Conservation (phyloP, 306 rosid species). For the Vigna hirtella region DNA sequence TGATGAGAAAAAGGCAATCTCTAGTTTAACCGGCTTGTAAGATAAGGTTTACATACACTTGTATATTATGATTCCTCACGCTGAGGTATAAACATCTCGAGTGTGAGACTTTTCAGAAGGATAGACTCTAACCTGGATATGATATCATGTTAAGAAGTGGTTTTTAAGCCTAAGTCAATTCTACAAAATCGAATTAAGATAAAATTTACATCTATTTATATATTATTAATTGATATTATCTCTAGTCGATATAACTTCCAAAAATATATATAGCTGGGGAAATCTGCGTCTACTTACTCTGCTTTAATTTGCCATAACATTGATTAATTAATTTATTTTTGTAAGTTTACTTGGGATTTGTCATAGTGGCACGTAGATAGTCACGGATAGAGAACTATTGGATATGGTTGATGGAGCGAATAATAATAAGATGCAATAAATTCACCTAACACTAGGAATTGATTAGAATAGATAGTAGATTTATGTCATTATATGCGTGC, state of each 20-base stretch:
- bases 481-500: conserved; percentile 40
- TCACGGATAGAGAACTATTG: conserved; percentile 13
- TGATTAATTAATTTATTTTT: not conserved
- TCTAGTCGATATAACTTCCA: no score
- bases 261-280: not conserved
- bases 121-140: no score
- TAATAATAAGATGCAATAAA: conserved; percentile 38
- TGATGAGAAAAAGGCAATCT: conserved; percentile 44
- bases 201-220: no score
- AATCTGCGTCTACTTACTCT: not conserved
- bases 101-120: no score
- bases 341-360: conserved; percentile 11
- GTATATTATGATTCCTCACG: no score
- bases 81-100: no score
- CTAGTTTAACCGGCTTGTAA: not conserved
- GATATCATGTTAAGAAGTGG: no score
- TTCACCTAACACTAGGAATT: conserved; percentile 37
- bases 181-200: no score
- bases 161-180: no score
- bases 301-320: not conserved
- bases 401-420: conserved; percentile 28
- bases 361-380: conserved; percentile 11
- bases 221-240: no score
- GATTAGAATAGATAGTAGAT: conserved; percentile 43
- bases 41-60: no score